A percentile compares a stretch with the other conserved stretches of the same genome.
Evolutionary conservation across 108 stramenopile species (phyloP).

Genomic region (Schizochytrium sp.): DNA sequence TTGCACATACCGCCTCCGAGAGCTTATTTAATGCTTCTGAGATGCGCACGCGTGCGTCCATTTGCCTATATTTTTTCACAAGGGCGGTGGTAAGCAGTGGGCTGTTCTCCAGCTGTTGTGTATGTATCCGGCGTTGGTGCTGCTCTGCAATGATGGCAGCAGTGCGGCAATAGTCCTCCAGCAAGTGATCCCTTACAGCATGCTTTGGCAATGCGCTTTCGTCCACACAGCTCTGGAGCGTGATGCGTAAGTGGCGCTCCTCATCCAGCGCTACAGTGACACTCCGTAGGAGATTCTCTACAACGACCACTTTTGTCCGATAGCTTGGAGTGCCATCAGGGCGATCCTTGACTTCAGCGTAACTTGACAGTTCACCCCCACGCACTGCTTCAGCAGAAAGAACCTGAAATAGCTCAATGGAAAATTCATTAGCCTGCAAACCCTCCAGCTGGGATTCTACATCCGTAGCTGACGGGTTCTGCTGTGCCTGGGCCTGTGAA

Average conservation of each 20-base stretch:
- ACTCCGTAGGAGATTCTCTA: constrained; percentile 38
- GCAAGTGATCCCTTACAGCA: background rate
- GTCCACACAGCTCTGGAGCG: background rate
- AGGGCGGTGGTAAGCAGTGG: background rate
- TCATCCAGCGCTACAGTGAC: constrained; percentile 8
- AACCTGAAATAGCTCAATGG: constrained; percentile 53
- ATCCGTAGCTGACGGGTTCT: background rate
- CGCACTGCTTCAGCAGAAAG: constrained; percentile 47
- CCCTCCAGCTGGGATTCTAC: constrained; percentile 11
- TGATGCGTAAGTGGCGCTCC: background rate
- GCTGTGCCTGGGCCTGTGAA: background rate
- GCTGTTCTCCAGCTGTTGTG: background rate
- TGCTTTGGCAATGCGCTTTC: background rate
- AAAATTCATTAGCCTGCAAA: constrained; percentile 24
- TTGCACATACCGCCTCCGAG: background rate
- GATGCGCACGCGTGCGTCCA: constrained; percentile 48
- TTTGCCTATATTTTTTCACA: constrained; percentile 35
- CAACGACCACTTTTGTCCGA: constrained; percentile 43
- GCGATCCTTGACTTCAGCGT: background rate
- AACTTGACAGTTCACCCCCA: constrained; percentile 28
- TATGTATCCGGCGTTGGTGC: constrained; percentile 30
- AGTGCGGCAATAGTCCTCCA: background rate
- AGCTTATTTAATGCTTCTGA: background rate
- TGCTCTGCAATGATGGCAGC: constrained; percentile 16
- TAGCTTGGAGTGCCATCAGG: background rate